Conservation (phyloP, 768 basidiomycete genomes). For the Boletus rubescentipes region DNA sequence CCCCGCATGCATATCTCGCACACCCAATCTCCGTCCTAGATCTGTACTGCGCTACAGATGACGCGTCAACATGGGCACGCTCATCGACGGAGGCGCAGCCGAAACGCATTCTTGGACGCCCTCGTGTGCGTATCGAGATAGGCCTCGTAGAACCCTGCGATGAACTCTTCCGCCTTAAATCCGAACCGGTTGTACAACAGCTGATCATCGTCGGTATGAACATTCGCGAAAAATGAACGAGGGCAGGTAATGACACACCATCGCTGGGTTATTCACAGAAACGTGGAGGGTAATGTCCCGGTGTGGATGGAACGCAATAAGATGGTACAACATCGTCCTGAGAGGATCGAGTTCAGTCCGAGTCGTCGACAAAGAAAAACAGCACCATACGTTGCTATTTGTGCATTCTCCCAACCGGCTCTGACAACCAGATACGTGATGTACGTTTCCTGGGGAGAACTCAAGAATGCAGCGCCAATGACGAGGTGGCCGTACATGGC, state of each 20-base stretch:
- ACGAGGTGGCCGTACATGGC: constrained; percentile 70
- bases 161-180: constrained; percentile 84
- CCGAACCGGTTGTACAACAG: constrained; percentile 83
- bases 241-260: constrained; percentile 42
- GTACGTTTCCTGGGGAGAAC: constrained; percentile 78
- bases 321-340: constrained; percentile 77
- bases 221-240: background rate
- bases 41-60: background rate
- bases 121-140: constrained; percentile 71
- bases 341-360: background rate
- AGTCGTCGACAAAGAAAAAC: background rate
- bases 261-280: constrained; percentile 76
- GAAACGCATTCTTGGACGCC: constrained; percentile 79
- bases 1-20: background rate
- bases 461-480: constrained; percentile 72
- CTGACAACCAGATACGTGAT: constrained; percentile 81
- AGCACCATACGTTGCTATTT: constrained; percentile 65
- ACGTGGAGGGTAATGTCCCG: constrained; percentile 83
- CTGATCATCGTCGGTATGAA: constrained; percentile 24
- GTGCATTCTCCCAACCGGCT: constrained; percentile 77
- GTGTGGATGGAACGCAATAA: constrained; percentile 67
- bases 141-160: constrained; percentile 77
- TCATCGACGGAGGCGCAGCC: constrained; percentile 66
- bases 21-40: background rate
- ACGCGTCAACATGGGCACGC: background rate